phyloP scores from a whole-genome alignment of 208 protist species.

The Sergeia podlipaevii region DNA sequence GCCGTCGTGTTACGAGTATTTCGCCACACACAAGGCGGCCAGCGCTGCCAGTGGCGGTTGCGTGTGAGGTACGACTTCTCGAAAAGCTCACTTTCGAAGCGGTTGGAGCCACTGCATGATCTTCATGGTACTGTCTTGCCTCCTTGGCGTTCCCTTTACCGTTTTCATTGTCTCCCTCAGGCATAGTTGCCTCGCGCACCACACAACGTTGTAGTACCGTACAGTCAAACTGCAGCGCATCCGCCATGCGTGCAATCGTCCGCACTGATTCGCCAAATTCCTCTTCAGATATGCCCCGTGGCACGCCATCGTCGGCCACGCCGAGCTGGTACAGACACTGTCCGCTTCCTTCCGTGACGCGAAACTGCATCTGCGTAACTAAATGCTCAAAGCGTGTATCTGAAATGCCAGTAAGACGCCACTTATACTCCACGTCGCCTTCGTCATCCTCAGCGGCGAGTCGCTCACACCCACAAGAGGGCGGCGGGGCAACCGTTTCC shows the following conservation, averaged over 20 bases:
- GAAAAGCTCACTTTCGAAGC: too few species aligned
- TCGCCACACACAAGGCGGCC: constrained; percentile 82
- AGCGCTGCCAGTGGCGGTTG: too few species aligned
- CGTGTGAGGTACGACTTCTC: too few species aligned
- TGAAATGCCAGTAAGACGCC: constrained; percentile 84
- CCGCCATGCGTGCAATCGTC: constrained; percentile 76
- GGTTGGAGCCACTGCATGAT: constrained; percentile 10
- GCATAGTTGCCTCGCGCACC: too few species aligned
- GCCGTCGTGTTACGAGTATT: constrained; percentile 69
- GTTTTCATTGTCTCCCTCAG: too few species aligned
- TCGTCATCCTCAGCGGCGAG: constrained; percentile 90
- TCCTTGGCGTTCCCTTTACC: too few species aligned
- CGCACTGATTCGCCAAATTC: constrained; percentile 83
- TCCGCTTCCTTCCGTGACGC: constrained; percentile 88
- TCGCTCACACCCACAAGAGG: constrained; percentile 3
- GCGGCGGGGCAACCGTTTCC: too few species aligned
- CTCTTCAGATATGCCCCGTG: constrained; percentile 58
- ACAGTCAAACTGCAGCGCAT: constrained; percentile 45
- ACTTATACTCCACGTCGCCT: constrained; percentile 96
- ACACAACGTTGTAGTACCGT: constrained; percentile 58
- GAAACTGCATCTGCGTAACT: constrained; percentile 94
- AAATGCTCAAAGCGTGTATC: constrained; percentile 88
- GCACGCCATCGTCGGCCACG: constrained; percentile 88
- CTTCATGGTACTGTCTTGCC: too few species aligned
- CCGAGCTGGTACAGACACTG: constrained; percentile 95